Conservation (phyloP, 352 stramenopile genomes). For the Elongisporangium undulatum region DNA sequence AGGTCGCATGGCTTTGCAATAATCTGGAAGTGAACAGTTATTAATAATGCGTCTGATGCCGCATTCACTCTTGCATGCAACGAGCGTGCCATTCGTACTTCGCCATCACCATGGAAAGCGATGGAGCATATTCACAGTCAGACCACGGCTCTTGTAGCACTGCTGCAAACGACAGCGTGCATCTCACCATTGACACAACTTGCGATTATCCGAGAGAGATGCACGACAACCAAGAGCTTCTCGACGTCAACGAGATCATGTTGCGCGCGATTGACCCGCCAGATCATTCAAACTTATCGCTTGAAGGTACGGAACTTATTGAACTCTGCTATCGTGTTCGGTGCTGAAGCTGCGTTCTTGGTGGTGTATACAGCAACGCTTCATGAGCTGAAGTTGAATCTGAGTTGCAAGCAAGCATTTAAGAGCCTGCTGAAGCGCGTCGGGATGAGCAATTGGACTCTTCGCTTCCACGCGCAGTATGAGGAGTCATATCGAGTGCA, state of each 20-base stretch:
- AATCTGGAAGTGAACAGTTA: background rate
- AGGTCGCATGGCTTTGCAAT: background rate
- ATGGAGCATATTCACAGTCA: background rate
- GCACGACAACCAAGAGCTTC: background rate
- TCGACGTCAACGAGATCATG: conserved; percentile 16
- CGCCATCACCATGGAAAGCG: background rate
- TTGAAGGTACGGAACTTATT: conserved; percentile 5
- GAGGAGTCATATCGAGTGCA: conserved; percentile 21
- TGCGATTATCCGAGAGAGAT: background rate
- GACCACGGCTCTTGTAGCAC: background rate
- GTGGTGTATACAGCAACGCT: conserved; percentile 15
- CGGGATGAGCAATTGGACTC: conserved; percentile 30
- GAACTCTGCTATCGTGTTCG: background rate
- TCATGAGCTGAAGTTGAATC: conserved; percentile 22
- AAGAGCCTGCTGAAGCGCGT: conserved; percentile 30
- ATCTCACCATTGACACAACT: background rate
- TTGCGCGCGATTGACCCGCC: conserved; percentile 26
- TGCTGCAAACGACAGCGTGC: background rate
- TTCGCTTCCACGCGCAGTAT: conserved; percentile 29
- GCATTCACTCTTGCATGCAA: background rate
- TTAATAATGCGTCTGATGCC: background rate
- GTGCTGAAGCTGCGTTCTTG: background rate
- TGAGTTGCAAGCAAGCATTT: conserved; percentile 25
- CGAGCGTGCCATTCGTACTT: background rate
- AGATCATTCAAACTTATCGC: conserved; percentile 20